Conservation (phyloP, 108 stramenopile genomes). For the Fragilaria radians region DNA sequence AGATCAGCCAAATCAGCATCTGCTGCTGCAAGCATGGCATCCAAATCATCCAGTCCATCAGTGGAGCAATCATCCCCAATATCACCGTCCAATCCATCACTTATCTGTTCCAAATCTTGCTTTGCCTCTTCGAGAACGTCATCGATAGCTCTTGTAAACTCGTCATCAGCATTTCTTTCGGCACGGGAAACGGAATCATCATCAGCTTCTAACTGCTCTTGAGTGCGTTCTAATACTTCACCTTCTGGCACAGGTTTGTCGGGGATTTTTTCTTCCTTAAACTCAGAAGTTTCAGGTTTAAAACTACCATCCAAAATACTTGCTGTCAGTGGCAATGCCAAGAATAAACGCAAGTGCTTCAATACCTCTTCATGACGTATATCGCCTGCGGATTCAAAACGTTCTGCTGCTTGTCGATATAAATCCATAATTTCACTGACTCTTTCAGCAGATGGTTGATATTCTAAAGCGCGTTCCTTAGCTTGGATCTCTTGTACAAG, state of each 20-base stretch:
- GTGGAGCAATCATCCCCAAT: constrained; percentile 13
- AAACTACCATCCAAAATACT: constrained; percentile 81
- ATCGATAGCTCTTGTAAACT: constrained; percentile 48
- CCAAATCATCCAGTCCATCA: constrained; percentile 70
- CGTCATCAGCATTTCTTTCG: constrained; percentile 27
- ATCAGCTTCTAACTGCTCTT: constrained; percentile 30
- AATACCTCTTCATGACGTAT: constrained; percentile 80
- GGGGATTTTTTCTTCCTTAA: constrained; percentile 5
- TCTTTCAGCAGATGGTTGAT: constrained; percentile 61
- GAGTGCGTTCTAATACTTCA: constrained; percentile 51
- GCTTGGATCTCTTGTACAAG: constrained; percentile 83
- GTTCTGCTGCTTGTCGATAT: constrained; percentile 85
- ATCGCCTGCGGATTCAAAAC: constrained; percentile 83
- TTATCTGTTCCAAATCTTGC: constrained; percentile 53
- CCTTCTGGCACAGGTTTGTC: constrained; percentile 42
- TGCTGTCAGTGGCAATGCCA: constrained; percentile 66
- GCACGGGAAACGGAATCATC: constrained; percentile 21
- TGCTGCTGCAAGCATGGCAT: constrained; percentile 77
- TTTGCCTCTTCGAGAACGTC: constrained; percentile 65
- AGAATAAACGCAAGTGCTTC: constrained; percentile 80
- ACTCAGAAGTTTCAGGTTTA: constrained; percentile 7
- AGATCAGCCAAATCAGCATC: constrained; percentile 76
- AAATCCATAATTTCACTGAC: constrained; percentile 91
- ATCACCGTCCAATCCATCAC: constrained; percentile 27
- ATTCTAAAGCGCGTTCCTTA: constrained; percentile 70